Base-by-base conservation (phyloP, 805 yeast species). In the Teunomyces lycoperdinae region DNA sequence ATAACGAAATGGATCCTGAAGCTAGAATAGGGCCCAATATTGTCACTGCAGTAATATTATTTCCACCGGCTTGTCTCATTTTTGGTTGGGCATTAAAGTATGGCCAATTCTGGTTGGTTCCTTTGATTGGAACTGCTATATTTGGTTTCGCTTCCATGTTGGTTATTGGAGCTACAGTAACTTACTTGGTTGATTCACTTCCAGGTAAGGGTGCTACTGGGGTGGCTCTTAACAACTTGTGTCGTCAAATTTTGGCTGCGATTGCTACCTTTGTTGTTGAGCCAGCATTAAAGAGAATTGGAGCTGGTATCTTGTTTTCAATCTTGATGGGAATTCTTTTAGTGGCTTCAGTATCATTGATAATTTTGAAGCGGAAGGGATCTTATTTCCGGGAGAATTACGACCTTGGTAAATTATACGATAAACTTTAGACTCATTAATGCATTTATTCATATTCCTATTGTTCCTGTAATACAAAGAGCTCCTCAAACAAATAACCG, bases 161-260 rank as follows among this genome's bases (percentile, higher is more conserved):
- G 66, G 80, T 87, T 3, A 87, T 88, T 55, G 94, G 95, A 3
- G 81, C 88, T 7, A 85, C 89, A 0, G 79, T 85, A 2, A 88
- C 96, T 0, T 89, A 88, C 58, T 68, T 89, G 48, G 90, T 89
- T 1, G 96, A 89, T 59, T 81, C 89, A 1, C 72, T 89, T 40
- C 96, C 96, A 0, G 95, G 96, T 0, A 77, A 84, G 57, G 95
- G 96, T 36, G 91, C 96, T 10, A 86, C 96, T 0, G 96, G 95
- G 0, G 87, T 89, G 43, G 96, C 96, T 0, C 63, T 89, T 44
- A 89, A 87, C 58, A 89, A 89, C 60, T 75, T 89, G 47, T 72
- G 85, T 14, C 74, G 96, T 56, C 86, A 83, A 74, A 68, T 81
- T 1, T 68, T 86, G 50, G 96, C 96, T 0, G 88, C 95, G 0